Evolutionary conservation across 2,329 filamentous ascomycete species (phyloP).

Genomic region (Alternaria sp.): DNA sequence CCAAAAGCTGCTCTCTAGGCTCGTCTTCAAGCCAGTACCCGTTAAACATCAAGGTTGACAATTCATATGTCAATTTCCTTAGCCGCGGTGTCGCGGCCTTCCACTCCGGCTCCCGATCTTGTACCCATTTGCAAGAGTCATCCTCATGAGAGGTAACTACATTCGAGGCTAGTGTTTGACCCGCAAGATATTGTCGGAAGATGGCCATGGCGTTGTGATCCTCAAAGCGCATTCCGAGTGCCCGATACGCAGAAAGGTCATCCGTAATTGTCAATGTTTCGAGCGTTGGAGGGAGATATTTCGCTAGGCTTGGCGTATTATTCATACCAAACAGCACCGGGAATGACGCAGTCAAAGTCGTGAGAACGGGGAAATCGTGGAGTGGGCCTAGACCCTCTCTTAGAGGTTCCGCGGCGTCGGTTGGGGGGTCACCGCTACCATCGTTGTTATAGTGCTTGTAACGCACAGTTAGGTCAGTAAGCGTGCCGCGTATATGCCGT

Average conservation of each 20-base stretch:
- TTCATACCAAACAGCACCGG: background rate
- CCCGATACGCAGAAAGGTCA: background rate
- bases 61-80: conserved; percentile 4
- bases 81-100: conserved; percentile 5
- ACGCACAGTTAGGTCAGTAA: background rate
- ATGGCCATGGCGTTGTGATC: background rate
- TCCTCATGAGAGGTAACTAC: background rate
- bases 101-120: background rate
- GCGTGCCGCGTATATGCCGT: background rate
- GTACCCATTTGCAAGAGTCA: background rate
- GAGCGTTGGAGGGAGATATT: background rate
- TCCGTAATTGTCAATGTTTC: background rate
- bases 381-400: background rate
- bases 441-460: background rate
- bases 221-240: background rate
- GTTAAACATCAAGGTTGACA: background rate
- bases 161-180: background rate
- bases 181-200: background rate
- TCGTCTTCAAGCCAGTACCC: background rate
- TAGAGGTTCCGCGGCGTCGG: background rate
- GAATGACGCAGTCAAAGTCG: background rate
- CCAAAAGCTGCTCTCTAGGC: background rate
- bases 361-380: background rate
- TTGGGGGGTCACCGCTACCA: background rate
- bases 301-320: background rate